Evolutionary conservation across 441 rosid species (phyloP), one percentile per base, ranked within the genome.

Genomic region (Croton setiger): DNA sequence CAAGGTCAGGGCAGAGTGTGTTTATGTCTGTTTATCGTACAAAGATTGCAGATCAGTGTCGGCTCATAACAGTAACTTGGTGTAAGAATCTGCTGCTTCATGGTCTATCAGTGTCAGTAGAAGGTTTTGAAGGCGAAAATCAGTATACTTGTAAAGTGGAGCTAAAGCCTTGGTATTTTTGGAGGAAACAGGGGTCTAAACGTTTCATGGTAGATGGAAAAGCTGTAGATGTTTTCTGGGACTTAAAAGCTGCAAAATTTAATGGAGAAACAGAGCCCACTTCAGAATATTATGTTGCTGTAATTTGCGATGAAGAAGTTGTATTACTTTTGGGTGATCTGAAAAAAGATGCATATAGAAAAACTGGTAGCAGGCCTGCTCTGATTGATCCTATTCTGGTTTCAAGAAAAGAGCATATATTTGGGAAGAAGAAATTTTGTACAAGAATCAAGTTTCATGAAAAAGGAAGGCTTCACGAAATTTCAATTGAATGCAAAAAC

Each of bases 1-100:
- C 83, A 15, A 78, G 90, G 77, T 84, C 88, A 1, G 92, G 92
- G 0, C 87, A 87, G 80, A 85, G 90, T 62, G 85, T 82, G 43
- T 80, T 85, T 77, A 80, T 87, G 87, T 85, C 90, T 15, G 76
- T 82, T 45, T 87, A 80, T 60, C 73, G 87, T 17, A 83, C 90
- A 20, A 87, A 87, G 72, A 71, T 87, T 0, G 87, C 86, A 13
- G 90, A 86, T 70, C 85, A 80, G 69, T 79, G 86, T 74, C 84
- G 90, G 68, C 70, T 83, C 55, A 78, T 84, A 35, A 80, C 84
- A 43, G 69, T 84, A 55, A 75, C 84, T 20, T 84, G 88, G 88
- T 84, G 86, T 75, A 84, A 84, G 81, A 84, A 84, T 77, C 58
- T 77, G 70, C 31, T 82, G 57, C 83, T 80, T 64, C 88, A 80